These are phyloP conservation scores for Lactarius evosmus DNA, from an alignment of 768 basidiomycete species.

Conservation along the genomic window DNA sequence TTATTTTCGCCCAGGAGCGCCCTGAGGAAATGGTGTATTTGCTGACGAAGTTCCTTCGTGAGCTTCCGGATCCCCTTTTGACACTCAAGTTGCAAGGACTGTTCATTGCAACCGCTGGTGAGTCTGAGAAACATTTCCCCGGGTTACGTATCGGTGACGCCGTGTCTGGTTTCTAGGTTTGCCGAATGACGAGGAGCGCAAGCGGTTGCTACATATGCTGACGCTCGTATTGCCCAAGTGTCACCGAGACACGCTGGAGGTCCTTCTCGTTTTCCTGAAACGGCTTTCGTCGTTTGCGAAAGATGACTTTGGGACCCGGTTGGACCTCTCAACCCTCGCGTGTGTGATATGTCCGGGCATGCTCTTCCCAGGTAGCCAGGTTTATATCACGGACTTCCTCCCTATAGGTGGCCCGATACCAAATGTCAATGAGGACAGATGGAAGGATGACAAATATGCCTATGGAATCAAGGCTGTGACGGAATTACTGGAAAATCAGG, in stretches of 20 bases:
- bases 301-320: constrained; percentile 94
- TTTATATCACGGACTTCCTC: constrained; percentile 88
- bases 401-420: constrained; percentile 34
- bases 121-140: constrained; percentile 34
- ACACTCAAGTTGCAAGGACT: constrained; percentile 90
- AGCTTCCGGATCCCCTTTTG: constrained; percentile 93
- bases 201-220: constrained; percentile 80
- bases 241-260: constrained; percentile 97
- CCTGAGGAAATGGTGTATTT: constrained; percentile 95
- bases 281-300: constrained; percentile 99
- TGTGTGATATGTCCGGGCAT: constrained; percentile 99
- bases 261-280: constrained; percentile 95
- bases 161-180: constrained; percentile 52
- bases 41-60: constrained; percentile 94
- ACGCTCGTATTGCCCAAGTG: constrained; percentile 85
- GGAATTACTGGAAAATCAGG: constrained; percentile 84
- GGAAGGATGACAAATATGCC: too few relatives aligned
- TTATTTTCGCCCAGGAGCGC: constrained; percentile 91
- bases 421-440: too few relatives aligned
- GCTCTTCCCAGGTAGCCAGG: constrained; percentile 80
- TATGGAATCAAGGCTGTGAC: constrained; percentile 70
- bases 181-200: constrained; percentile 70
- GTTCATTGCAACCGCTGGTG: constrained; percentile 84
- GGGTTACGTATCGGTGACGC: constrained; percentile 13
- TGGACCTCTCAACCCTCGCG: constrained; percentile 93